A percentile compares a stretch with the other conserved stretches of the same genome.
These are phyloP conservation scores for Neckera pumila DNA, from an alignment of 225 moss, liverwort and hornwort species.

Conservation along the genomic window DNA sequence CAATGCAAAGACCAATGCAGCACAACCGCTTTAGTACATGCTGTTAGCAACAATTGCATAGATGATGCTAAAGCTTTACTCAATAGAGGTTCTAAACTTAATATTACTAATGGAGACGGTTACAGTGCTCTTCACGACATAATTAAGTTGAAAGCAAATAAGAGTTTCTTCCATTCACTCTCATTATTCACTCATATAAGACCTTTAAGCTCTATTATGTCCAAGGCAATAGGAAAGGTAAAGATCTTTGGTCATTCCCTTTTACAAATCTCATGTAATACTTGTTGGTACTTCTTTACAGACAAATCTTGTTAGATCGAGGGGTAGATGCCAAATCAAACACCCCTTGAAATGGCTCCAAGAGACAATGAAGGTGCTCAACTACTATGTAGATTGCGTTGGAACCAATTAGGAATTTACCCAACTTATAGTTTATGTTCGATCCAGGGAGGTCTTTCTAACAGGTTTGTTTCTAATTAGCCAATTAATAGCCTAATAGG, in stretches of 20 bases:
- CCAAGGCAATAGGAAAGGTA: not conserved
- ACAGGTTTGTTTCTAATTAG: no score
- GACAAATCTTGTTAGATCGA: slow-evolving; percentile 13
- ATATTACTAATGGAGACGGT: slow-evolving; percentile 14
- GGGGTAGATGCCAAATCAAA: not conserved
- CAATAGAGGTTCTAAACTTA: not conserved
- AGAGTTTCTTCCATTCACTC: not conserved
- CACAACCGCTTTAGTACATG: slow-evolving; percentile 14
- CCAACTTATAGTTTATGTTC: no score
- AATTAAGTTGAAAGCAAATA: slow-evolving; percentile 16
- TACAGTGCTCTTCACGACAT: slow-evolving; percentile 6
- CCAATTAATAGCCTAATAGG: no score
- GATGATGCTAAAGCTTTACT: slow-evolving; percentile 13
- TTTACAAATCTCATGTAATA: not conserved
- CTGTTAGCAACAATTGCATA: slow-evolving; percentile 15
- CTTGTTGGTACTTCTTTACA: not conserved
- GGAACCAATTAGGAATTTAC: no score
- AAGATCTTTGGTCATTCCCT: not conserved
- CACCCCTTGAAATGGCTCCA: slow-evolving; percentile 10
- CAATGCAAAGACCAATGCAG: slow-evolving; percentile 16
- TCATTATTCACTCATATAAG: not conserved
- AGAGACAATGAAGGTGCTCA: slow-evolving; percentile 18
- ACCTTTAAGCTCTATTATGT: not conserved
- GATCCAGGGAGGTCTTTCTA: no score
- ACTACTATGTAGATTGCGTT: no score